Evolutionary conservation across 495 filamentous ascomycete species (phyloP).

Genomic region (Echria macrotheca): DNA sequence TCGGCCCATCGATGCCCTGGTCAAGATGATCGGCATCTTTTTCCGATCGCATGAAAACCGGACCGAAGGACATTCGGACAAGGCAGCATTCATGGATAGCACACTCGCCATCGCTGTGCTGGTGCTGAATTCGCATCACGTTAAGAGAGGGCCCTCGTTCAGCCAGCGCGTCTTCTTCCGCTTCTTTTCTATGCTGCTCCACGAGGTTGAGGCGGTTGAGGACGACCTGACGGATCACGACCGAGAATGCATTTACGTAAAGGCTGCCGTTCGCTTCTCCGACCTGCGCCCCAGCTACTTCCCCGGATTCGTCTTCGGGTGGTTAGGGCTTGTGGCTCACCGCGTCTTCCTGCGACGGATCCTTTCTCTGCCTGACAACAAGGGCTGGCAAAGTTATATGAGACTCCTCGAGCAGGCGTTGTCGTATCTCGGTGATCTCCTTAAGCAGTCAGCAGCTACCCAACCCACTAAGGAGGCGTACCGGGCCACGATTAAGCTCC

Average conservation of each 20-base stretch:
- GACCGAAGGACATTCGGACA: constrained; percentile 43
- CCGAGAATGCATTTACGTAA: constrained; percentile 63
- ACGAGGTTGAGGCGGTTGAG: constrained; percentile 43
- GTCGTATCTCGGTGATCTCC: constrained; percentile 67
- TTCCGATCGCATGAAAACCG: constrained; percentile 58
- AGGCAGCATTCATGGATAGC: constrained; percentile 64
- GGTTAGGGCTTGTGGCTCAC: constrained; percentile 77
- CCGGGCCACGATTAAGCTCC: constrained; percentile 71
- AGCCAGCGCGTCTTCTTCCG: constrained; percentile 88
- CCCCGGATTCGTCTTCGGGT: constrained; percentile 76
- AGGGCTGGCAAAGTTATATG: constrained; percentile 70
- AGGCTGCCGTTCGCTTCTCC: constrained; percentile 66
- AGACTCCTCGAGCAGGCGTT: constrained; percentile 71
- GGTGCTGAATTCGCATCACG: constrained; percentile 78
- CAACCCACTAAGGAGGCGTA: constrained; percentile 75
- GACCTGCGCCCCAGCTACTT: constrained; percentile 70
- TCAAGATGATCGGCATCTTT: constrained; percentile 72
- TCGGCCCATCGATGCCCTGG: constrained; percentile 75
- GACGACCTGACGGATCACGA: constrained; percentile 44
- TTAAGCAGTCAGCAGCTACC: constrained; percentile 68
- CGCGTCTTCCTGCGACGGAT: constrained; percentile 80
- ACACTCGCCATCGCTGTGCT: constrained; percentile 70
- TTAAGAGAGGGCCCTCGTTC: constrained; percentile 74
- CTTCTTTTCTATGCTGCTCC: constrained; percentile 78
- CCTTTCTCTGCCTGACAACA: constrained; percentile 60